phyloP scores from a whole-genome alignment of 2,329 filamentous ascomycete genomes.

The Pezicula carpinea region DNA sequence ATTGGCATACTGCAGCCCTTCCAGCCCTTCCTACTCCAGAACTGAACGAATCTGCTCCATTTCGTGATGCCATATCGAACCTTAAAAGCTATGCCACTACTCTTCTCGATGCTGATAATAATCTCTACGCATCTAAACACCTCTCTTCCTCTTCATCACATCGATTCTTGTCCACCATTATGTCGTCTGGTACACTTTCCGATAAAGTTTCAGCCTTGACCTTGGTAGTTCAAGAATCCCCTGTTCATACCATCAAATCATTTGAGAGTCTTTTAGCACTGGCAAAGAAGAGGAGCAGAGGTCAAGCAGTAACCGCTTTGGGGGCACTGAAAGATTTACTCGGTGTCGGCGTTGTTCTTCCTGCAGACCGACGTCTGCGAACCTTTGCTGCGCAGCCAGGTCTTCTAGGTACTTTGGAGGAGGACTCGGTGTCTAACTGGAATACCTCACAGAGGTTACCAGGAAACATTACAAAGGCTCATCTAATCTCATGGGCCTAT shows the following conservation, averaged over 20 bases:
- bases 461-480: constrained; percentile 65
- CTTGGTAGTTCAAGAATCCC: constrained; percentile 91
- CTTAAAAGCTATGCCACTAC: constrained; percentile 67
- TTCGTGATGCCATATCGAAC: constrained; percentile 49
- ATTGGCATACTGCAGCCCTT: constrained; percentile 61
- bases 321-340: constrained; percentile 92
- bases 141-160: constrained; percentile 79
- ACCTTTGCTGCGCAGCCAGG: constrained; percentile 76
- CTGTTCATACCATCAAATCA: constrained; percentile 84
- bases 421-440: constrained; percentile 56
- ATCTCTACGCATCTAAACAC: constrained; percentile 66
- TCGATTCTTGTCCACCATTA: constrained; percentile 95
- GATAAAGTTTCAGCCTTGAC: constrained; percentile 97
- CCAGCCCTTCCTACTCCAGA: constrained; percentile 44
- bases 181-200: constrained; percentile 91
- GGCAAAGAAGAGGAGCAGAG: constrained; percentile 89
- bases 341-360: constrained; percentile 81
- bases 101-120: constrained; percentile 74
- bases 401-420: constrained; percentile 66
- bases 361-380: constrained; percentile 73
- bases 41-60: constrained; percentile 39
- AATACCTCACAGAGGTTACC: constrained; percentile 65
- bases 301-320: constrained; percentile 87
- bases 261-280: constrained; percentile 79
- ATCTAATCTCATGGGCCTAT: constrained; percentile 84